phyloP scores from a whole-genome alignment of 176 grass and related monocot genomes.

The Ensete glaucum region DNA sequence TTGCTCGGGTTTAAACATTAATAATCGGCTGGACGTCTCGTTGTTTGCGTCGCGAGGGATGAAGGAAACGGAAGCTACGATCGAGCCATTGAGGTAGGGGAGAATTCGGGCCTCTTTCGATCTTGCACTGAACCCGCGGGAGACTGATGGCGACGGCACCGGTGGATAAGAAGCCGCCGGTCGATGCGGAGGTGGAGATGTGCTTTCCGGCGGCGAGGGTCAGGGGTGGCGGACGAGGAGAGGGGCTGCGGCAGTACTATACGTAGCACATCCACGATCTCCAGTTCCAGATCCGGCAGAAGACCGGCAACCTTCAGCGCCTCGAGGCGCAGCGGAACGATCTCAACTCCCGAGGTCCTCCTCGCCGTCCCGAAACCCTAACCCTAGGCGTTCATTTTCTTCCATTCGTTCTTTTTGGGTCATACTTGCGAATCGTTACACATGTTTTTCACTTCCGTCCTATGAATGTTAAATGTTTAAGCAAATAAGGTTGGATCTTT shows the following conservation, averaged over 20 bases:
- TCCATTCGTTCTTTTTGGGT: not conserved
- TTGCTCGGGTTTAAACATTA: too few relatives aligned
- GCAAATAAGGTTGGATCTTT: not conserved
- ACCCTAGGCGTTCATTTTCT: not conserved
- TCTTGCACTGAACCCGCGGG: not conserved
- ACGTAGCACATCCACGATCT: constrained; percentile 96
- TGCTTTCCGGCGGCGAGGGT: not conserved
- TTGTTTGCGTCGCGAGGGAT: too few relatives aligned
- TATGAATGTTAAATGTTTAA: not conserved
- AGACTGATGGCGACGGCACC: constrained; percentile 43
- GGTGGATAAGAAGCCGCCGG: constrained; percentile 47
- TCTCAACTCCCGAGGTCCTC: constrained; percentile 68
- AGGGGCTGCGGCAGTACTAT: constrained; percentile 90
- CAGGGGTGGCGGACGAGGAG: constrained; percentile 31
- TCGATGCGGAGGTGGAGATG: constrained; percentile 26
- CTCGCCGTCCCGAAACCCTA: constrained; percentile 4
- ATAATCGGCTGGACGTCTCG: too few relatives aligned
- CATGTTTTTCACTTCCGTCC: too few relatives aligned
- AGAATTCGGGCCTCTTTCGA: too few relatives aligned
- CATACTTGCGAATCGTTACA: too few relatives aligned
- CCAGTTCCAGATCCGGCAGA: constrained; percentile 81
- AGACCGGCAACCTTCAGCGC: constrained; percentile 90
- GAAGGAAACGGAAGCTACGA: too few relatives aligned
- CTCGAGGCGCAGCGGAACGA: constrained; percentile 97
- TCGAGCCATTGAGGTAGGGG: too few relatives aligned